Evolutionary conservation across 352 stramenopile genomes (phyloP).

Genomic region (Globisporangium cystogenes): DNA sequence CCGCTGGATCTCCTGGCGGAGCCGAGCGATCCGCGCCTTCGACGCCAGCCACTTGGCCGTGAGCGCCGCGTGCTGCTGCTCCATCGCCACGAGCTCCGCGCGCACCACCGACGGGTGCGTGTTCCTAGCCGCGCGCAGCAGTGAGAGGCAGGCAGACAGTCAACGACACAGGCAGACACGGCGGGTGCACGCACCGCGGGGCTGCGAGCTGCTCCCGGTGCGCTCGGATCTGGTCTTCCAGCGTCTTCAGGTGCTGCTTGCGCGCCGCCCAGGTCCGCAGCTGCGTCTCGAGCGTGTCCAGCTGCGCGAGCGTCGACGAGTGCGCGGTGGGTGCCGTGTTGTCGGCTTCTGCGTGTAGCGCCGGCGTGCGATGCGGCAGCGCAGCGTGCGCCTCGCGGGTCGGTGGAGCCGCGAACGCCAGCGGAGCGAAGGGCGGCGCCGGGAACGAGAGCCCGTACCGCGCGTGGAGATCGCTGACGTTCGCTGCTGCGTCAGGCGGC

Average conservation of each 20-base stretch:
- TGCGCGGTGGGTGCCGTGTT: neutral
- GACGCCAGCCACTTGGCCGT: constrained; percentile 8
- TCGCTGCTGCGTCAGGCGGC: neutral
- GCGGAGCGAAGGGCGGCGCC: constrained; percentile 5
- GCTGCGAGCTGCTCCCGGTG: neutral
- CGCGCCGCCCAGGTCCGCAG: constrained; percentile 5
- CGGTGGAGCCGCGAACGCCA: neutral
- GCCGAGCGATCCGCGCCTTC: constrained; percentile 7
- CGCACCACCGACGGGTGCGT: constrained; percentile 2
- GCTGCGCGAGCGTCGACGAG: neutral
- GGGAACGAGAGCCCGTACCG: constrained; percentile 13
- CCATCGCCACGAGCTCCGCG: constrained; percentile 6
- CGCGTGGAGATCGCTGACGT: constrained; percentile 3
- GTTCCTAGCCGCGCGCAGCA: neutral
- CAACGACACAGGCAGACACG: too few relatives aligned
- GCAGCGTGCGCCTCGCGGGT: neutral
- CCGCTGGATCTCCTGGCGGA: constrained; percentile 6
- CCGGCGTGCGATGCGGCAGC: too few relatives aligned
- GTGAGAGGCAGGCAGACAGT: neutral
- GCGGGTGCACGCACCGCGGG: constrained; percentile 5
- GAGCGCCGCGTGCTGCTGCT: constrained; percentile 5
- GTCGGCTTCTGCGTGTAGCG: too few relatives aligned
- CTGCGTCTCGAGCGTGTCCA: constrained; percentile 11
- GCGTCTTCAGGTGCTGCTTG: constrained; percentile 5
- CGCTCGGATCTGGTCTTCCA: constrained; percentile 5